Percentiles rank a stretch among this genome's conserved stretches.
phyloP scores from a whole-genome alignment of 352 stramenopile species.

The Pythium brachiatum region DNA sequence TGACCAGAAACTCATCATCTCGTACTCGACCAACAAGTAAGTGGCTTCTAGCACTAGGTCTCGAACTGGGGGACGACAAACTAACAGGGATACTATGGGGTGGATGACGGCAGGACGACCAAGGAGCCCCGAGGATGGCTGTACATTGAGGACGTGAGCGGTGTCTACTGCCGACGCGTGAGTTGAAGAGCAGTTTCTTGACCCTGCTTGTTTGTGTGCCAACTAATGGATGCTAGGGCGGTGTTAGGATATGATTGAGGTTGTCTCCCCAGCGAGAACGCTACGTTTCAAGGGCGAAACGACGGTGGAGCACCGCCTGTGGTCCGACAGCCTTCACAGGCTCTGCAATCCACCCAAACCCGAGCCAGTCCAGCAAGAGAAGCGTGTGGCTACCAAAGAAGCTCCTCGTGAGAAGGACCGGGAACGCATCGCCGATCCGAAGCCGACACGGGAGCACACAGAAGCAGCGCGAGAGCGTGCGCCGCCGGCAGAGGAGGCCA shows the following conservation, averaged over 20 bases:
- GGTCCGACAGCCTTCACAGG: slow-evolving; percentile 76
- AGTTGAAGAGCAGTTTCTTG: slow-evolving; percentile 8
- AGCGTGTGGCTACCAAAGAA: slow-evolving; percentile 14
- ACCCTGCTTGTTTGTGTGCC: background rate
- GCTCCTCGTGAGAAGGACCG: slow-evolving; percentile 20
- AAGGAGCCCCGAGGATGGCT: slow-evolving; percentile 80
- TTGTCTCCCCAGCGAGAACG: slow-evolving; percentile 68
- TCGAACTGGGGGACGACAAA: no score
- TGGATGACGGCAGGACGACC: no score
- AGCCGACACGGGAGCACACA: slow-evolving; percentile 12
- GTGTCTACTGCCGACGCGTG: slow-evolving; percentile 70
- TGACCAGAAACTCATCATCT: slow-evolving; percentile 69
- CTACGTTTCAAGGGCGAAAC: slow-evolving; percentile 82
- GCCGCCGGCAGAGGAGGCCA: slow-evolving; percentile 3
- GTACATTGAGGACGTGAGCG: slow-evolving; percentile 74
- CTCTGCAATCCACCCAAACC: slow-evolving; percentile 50
- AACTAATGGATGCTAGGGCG: background rate
- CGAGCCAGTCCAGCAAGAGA: background rate
- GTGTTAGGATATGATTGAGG: slow-evolving; percentile 75
- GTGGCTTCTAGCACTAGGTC: slow-evolving; percentile 5
- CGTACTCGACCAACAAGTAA: slow-evolving; percentile 81
- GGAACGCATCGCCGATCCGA: slow-evolving; percentile 33
- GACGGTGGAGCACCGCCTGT: slow-evolving; percentile 68
- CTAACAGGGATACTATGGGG: no score
- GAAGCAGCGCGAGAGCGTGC: background rate